Base-by-base conservation (phyloP, 2,329 filamentous ascomycete species). In the Tolypocladium amazonense region DNA sequence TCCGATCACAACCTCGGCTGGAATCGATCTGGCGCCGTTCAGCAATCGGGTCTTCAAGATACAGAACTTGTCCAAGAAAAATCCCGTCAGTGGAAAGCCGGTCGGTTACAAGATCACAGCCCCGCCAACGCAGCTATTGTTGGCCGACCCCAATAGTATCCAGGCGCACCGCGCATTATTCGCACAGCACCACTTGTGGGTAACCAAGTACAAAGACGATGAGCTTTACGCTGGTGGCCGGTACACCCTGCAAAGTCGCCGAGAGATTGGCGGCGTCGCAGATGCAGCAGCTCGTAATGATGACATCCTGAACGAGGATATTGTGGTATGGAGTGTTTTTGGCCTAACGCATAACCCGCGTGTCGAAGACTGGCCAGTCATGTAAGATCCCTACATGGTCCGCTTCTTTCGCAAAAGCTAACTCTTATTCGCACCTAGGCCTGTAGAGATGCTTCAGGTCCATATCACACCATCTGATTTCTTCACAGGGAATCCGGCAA, bases 351-450 rank as follows among this genome's bases (percentile, higher is more conserved):
- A 88, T 63, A 82, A 87, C 41, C 85, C 85, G 0, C 76, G 85
- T 1, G 78, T 82, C 12, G 86, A 89, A 66, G 86, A 88, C 67
- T 88, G 86, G 75, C 86, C 85, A 0, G 83, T 88, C 30, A 88
- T 88, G 86, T 78, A 62, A 74, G 76, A 30, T 6, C 15, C 18
- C 47, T 12, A 37, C 7, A 33, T 9, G 11, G 2, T 8, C 18
- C 18, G 14, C n/a, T 27, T 33, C 9, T 33, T 15, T 27, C 5
- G 1, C 4, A 15, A 18, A 50, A 9, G 18, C 47, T 54, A 56
- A 50, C 45, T 27, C 37, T 62, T 43, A 15, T 35, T n/a, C 15
- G 18, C 11, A 45, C 9, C 3, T 38, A 63, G 82, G 85, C 83
- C 83, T 0, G 79, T 81, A 56, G 84, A 87, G 65, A 76, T 73